Evolutionary conservation across 306 rosid genomes (phyloP).

Genomic region (Ormosia semicastrata): DNA sequence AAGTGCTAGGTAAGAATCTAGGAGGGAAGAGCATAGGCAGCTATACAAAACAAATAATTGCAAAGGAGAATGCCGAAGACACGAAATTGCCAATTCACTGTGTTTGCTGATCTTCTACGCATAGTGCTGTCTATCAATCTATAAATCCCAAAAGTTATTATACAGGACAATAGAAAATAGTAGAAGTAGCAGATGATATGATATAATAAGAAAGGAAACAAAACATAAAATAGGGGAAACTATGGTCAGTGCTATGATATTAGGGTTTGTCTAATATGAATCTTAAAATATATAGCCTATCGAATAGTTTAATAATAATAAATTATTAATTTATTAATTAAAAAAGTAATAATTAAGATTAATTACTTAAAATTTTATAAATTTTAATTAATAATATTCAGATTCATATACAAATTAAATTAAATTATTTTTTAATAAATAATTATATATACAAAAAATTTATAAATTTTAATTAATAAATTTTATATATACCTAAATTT

Average conservation of each 20-base stretch:
- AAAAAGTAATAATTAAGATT: too few relatives aligned
- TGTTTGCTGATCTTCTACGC: not conserved
- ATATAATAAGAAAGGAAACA: not conserved
- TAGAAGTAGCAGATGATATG: not conserved
- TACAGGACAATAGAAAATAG: slow-evolving; percentile 8
- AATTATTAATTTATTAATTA: too few relatives aligned
- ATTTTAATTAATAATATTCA: too few relatives aligned
- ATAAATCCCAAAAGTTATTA: slow-evolving; percentile 1
- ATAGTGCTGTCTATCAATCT: slow-evolving; percentile 7
- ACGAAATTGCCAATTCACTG: slow-evolving; percentile 20
- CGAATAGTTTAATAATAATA: too few relatives aligned
- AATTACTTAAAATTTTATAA: too few relatives aligned
- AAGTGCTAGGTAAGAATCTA: not conserved
- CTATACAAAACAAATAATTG: not conserved
- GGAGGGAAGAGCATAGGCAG: not conserved
- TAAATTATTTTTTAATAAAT: too few relatives aligned
- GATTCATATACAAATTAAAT: too few relatives aligned
- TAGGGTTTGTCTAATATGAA: too few relatives aligned
- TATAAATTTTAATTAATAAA: too few relatives aligned
- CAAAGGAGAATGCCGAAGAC: not conserved
- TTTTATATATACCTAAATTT: too few relatives aligned
- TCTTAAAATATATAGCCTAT: too few relatives aligned
- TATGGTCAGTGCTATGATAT: not conserved
- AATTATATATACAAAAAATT: too few relatives aligned
- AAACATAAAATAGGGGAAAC: not conserved